These are phyloP conservation scores for Aegilops umbellulata DNA, from an alignment of 176 grass and related monocot genomes.

Conservation along the genomic window DNA sequence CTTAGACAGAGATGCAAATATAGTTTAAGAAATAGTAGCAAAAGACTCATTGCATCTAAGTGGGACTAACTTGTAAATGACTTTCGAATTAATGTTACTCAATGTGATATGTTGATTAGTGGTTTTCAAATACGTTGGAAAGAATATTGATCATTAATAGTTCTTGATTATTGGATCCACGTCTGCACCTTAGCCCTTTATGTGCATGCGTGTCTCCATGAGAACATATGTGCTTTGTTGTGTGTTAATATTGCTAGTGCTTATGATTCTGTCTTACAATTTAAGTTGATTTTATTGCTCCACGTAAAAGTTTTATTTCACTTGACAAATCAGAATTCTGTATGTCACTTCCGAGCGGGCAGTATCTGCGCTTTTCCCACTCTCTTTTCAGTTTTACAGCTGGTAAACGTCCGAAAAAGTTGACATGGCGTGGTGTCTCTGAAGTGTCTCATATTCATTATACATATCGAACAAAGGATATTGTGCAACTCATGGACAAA, in stretches of 20 bases:
- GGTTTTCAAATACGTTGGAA: too few species aligned
- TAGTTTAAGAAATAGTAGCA: too few species aligned
- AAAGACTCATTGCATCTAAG: too few species aligned
- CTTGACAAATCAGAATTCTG: not conserved
- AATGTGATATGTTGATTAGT: too few species aligned
- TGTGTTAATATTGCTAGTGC: not conserved
- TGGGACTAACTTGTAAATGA: too few species aligned
- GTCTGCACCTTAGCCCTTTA: too few species aligned
- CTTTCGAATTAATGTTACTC: too few species aligned
- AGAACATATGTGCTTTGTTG: not conserved
- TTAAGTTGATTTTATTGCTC: not conserved
- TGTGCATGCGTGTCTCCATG: too few species aligned
- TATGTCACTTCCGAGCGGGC: not conserved
- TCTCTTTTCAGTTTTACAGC: not conserved
- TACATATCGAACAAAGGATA: not conserved
- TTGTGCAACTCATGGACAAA: not conserved
- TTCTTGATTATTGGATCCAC: too few species aligned
- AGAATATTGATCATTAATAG: too few species aligned
- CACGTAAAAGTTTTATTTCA: not conserved
- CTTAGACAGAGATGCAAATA: too few species aligned
- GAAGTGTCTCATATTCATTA: constrained; percentile 1
- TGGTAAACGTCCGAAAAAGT: not conserved
- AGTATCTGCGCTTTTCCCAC: not conserved
- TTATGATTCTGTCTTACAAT: not conserved
- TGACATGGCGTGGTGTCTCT: not conserved